Conservation (phyloP, 768 basidiomycete species). For the Rhodocollybia butyracea region DNA sequence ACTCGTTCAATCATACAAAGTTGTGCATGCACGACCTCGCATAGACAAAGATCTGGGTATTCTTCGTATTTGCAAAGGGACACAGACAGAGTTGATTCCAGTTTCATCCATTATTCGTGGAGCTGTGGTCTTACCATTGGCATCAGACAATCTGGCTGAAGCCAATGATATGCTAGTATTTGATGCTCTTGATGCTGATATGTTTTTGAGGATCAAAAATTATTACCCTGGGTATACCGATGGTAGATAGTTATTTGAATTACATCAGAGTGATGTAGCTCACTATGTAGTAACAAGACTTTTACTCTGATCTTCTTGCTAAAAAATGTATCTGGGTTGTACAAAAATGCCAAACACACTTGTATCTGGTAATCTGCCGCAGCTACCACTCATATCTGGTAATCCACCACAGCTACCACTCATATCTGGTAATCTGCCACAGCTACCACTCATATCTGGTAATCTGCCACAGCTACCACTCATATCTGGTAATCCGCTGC, state of each 20-base stretch:
- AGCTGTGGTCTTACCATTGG: conserved; percentile 6
- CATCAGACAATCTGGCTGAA: not conserved
- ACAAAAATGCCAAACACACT: too few species aligned
- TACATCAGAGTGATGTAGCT: too few species aligned
- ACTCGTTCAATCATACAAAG: not conserved
- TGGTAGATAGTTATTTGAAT: not conserved
- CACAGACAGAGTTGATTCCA: conserved; percentile 11
- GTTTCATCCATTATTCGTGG: conserved; percentile 18
- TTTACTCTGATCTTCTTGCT: too few species aligned
- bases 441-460: too few species aligned
- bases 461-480: too few species aligned
- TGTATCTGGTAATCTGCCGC: too few species aligned
- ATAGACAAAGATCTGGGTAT: not conserved
- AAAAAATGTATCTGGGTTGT: too few species aligned
- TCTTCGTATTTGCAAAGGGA: conserved; percentile 5
- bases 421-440: too few species aligned
- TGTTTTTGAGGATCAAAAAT: conserved; percentile 8
- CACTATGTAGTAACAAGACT: too few species aligned
- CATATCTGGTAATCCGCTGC: too few species aligned
- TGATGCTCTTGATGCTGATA: conserved; percentile 17
- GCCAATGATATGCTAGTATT: conserved; percentile 15
- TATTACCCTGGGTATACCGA: not conserved
- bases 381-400: too few species aligned
- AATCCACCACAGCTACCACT: too few species aligned
- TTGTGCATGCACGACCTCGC: not conserved